phyloP scores from a whole-genome alignment of 352 stramenopile genomes.

The Peronospora tabacina region DNA sequence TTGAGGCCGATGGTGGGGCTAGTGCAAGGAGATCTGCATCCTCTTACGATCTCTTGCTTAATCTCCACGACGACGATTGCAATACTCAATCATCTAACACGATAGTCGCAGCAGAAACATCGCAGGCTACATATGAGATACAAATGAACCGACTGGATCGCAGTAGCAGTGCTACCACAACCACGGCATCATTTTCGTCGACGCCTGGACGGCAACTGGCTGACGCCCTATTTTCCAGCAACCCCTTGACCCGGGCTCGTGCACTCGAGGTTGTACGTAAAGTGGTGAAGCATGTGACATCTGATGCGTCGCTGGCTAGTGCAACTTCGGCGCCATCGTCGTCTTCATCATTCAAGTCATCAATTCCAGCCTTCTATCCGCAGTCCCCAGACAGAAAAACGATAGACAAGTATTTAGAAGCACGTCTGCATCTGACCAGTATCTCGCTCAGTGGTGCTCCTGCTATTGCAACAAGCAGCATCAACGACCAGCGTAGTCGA shows the following conservation, averaged over 20 bases:
- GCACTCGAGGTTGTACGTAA: conserved; percentile 46
- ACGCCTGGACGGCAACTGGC: conserved; percentile 42
- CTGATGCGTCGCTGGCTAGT: conserved; percentile 16
- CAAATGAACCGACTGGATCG: conserved; percentile 21
- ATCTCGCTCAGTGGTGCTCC: conserved; percentile 17
- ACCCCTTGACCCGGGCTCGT: conserved; percentile 39
- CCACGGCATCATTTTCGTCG: conserved; percentile 24
- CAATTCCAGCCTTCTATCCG: conserved; percentile 14
- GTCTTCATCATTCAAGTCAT: conserved; percentile 13
- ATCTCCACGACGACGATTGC: conserved; percentile 1
- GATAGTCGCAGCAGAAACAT: conserved; percentile 2
- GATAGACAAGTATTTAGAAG: conserved; percentile 53
- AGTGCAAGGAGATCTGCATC: conserved; percentile 18
- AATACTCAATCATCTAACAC: conserved; percentile 4
- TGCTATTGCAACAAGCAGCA: conserved; percentile 2
- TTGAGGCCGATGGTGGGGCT: conserved; percentile 2
- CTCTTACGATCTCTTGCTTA: conserved; percentile 25
- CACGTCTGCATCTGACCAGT: conserved; percentile 27
- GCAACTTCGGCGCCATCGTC: conserved; percentile 13
- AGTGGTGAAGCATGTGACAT: conserved; percentile 40
- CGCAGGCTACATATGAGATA: conserved; percentile 5
- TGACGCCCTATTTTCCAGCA: conserved; percentile 52
- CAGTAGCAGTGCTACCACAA: conserved; percentile 24
- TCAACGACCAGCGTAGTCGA: not conserved
- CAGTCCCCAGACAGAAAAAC: conserved; percentile 31